Evolutionary conservation across 768 basidiomycete species (phyloP).

Genomic region (Lentinula guzmanii): DNA sequence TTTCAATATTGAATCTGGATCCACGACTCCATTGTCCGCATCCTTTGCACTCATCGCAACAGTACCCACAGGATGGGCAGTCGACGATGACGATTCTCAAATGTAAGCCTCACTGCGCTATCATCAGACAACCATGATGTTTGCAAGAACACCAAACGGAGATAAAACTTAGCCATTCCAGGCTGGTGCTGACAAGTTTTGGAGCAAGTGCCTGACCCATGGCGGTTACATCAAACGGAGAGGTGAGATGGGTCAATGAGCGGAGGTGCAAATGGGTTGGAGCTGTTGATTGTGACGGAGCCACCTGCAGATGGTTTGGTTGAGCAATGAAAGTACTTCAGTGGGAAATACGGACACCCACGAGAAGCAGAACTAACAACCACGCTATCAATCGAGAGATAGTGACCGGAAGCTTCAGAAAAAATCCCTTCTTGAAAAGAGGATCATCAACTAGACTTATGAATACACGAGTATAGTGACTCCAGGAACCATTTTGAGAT

Average conservation of each 20-base stretch:
- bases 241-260: constrained; percentile 19
- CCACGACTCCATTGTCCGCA: too few species aligned
- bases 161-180: too few species aligned
- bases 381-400: constrained; percentile 4
- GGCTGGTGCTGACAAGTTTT: too few species aligned
- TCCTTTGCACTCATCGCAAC: too few species aligned
- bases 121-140: too few species aligned
- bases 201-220: too few species aligned
- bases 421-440: constrained; percentile 1
- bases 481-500: constrained; percentile 14
- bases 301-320: constrained; percentile 13
- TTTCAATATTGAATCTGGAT: too few species aligned
- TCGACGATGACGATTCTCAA: too few species aligned
- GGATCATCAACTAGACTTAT: too few species aligned
- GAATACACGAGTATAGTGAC: constrained; percentile 7
- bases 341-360: neutral
- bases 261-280: constrained; percentile 19
- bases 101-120: too few species aligned
- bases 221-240: constrained; percentile 16
- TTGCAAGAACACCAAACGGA: too few species aligned
- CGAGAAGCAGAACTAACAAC: constrained; percentile 12
- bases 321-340: neutral
- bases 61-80: too few species aligned
- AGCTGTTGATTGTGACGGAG: constrained; percentile 19
- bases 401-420: constrained; percentile 6